Percentiles rank a stretch among this genome's conserved stretches.
phyloP scores from a whole-genome alignment of 2,329 filamentous ascomycete species.

The Fusarium longipes region DNA sequence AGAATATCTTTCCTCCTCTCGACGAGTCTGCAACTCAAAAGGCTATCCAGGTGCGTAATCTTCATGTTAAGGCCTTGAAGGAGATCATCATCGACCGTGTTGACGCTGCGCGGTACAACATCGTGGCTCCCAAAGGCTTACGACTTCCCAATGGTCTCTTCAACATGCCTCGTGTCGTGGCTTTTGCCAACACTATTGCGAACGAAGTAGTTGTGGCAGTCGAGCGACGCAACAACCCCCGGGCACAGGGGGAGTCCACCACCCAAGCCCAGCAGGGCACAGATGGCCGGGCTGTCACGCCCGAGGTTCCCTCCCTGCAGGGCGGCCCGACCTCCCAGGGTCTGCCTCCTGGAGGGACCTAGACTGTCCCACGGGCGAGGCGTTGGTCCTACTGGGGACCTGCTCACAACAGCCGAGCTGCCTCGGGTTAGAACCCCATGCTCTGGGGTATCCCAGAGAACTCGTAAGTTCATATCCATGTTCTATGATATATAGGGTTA shows the following conservation, averaged over 20 bases:
- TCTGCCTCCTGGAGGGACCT: not conserved
- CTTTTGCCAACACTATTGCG: conserved; percentile 48
- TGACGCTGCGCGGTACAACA: conserved; percentile 53
- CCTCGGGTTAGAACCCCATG: not conserved
- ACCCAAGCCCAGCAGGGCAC: not conserved
- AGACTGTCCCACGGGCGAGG: conserved; percentile 45
- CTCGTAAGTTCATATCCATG: not conserved
- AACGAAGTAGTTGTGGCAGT: not conserved
- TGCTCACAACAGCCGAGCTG: not conserved
- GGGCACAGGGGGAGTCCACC: not conserved
- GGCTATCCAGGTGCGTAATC: conserved; percentile 48
- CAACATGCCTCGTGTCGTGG: conserved; percentile 54
- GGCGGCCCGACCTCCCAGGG: not conserved
- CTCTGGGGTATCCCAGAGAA: conserved; percentile 1
- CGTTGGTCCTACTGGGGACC: not conserved
- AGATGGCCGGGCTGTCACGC: not conserved
- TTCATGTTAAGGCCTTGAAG: conserved; percentile 51
- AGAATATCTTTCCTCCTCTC: not conserved
- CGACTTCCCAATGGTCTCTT: conserved; percentile 57
- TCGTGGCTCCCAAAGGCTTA: conserved; percentile 45
- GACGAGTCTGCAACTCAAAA: conserved; percentile 10
- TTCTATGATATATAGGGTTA: not conserved
- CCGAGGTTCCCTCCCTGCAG: not conserved
- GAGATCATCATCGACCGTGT: conserved; percentile 59
- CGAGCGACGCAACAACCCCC: not conserved